These are phyloP conservation scores for Cordyceps militaris DNA, from an alignment of 2,329 filamentous ascomycete genomes.

Conservation along the genomic window DNA sequence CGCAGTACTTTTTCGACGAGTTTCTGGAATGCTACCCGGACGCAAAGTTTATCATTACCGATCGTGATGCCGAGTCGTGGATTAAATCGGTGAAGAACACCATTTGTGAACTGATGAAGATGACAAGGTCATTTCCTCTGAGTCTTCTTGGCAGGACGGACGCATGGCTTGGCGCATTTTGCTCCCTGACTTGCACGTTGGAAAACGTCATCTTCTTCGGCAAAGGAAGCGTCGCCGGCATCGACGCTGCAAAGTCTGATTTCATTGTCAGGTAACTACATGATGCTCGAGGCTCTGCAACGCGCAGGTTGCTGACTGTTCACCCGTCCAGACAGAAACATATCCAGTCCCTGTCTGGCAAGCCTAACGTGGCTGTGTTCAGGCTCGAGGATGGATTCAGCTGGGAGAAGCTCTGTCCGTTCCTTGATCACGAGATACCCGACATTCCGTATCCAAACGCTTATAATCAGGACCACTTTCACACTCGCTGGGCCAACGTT, in stretches of 20 bases:
- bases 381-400: slow-evolving; percentile 27
- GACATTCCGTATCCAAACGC: not conserved
- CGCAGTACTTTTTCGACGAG: slow-evolving; percentile 23
- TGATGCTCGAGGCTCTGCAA: not conserved
- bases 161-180: not conserved
- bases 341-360: slow-evolving; percentile 17
- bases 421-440: slow-evolving; percentile 17
- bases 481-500: not conserved
- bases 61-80: slow-evolving; percentile 29
- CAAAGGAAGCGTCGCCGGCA: not conserved
- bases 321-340: slow-evolving; percentile 18
- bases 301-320: slow-evolving; percentile 17
- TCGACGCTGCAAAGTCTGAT: not conserved
- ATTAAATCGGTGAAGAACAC: slow-evolving; percentile 25
- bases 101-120: slow-evolving; percentile 8
- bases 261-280: not conserved
- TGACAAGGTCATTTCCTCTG: not conserved
- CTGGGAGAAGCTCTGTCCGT: slow-evolving; percentile 29
- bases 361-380: slow-evolving; percentile 17
- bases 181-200: not conserved
- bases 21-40: slow-evolving; percentile 26
- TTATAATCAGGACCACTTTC: not conserved
- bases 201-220: not conserved
- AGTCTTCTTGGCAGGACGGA: slow-evolving; percentile 12
- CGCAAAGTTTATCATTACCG: slow-evolving; percentile 30